Evolutionary conservation across 176 grass and related monocot genomes (phyloP).

Genomic region (Phyllostachys edulis): DNA sequence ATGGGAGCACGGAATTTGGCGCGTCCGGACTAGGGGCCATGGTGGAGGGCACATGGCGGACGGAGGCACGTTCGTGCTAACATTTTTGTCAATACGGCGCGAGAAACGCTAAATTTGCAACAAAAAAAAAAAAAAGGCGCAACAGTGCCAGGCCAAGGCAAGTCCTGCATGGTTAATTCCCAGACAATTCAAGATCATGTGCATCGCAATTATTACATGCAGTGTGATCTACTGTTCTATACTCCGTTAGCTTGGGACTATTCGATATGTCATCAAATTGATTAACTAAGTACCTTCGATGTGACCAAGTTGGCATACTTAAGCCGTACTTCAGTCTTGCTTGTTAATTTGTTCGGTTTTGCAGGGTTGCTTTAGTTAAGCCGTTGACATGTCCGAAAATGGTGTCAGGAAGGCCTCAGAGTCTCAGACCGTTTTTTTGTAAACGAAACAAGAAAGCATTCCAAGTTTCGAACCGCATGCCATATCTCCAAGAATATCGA

Average conservation of each 20-base stretch:
- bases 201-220: constrained; percentile 34
- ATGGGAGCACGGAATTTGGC: no score
- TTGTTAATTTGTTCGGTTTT: not conserved
- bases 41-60: no score
- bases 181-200: constrained; percentile 4
- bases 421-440: not conserved
- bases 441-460: not conserved
- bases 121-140: no score
- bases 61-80: no score
- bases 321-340: not conserved
- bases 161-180: not conserved
- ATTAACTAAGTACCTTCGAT: constrained; percentile 40
- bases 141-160: not conserved
- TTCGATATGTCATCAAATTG: not conserved
- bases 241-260: constrained; percentile 2
- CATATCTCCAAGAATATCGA: not conserved
- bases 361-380: not conserved
- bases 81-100: no score
- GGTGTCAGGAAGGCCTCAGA: not conserved
- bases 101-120: no score
- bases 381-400: constrained; percentile 10
- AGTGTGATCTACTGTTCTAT: constrained; percentile 36
- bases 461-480: not conserved
- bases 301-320: constrained; percentile 57
- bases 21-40: no score